A percentile compares a stretch with the other conserved stretches of the same genome.
Conservation (phyloP, 305 asterid genomes). For the Solanum aculeatissimum region DNA sequence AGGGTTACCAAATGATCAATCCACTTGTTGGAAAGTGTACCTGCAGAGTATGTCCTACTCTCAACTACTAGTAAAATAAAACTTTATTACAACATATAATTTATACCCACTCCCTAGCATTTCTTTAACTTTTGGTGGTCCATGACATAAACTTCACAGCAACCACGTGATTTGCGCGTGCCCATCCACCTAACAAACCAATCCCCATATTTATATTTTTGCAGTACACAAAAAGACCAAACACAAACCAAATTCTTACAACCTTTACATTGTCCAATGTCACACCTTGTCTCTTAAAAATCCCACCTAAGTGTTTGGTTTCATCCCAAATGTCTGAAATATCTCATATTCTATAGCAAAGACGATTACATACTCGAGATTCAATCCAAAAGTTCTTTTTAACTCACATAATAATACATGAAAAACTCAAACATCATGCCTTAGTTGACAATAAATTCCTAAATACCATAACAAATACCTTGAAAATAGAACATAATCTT, state of each 20-base stretch:
- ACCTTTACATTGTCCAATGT: conserved; percentile 18
- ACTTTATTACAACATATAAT: background rate
- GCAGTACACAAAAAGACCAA: background rate
- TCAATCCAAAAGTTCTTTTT: no score
- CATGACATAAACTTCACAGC: background rate
- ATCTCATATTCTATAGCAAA: no score
- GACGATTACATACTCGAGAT: background rate
- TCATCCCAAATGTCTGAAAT: background rate
- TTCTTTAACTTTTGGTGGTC: background rate
- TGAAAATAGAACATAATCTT: background rate
- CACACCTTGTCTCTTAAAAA: conserved; percentile 16
- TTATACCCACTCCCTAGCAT: background rate
- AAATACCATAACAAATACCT: background rate
- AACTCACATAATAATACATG: no score
- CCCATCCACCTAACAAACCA: conserved; percentile 1
- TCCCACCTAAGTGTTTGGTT: background rate
- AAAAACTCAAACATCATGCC: background rate
- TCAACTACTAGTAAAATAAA: background rate
- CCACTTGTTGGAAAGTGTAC: background rate
- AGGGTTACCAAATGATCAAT: background rate
- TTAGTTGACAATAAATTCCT: background rate
- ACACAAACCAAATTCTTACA: background rate
- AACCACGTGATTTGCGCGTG: conserved; percentile 15
- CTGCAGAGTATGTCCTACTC: background rate
- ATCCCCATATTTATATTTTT: background rate